Evolutionary conservation across 2,329 filamentous ascomycete species (phyloP).

Genomic region (Beauveria bassiana): DNA sequence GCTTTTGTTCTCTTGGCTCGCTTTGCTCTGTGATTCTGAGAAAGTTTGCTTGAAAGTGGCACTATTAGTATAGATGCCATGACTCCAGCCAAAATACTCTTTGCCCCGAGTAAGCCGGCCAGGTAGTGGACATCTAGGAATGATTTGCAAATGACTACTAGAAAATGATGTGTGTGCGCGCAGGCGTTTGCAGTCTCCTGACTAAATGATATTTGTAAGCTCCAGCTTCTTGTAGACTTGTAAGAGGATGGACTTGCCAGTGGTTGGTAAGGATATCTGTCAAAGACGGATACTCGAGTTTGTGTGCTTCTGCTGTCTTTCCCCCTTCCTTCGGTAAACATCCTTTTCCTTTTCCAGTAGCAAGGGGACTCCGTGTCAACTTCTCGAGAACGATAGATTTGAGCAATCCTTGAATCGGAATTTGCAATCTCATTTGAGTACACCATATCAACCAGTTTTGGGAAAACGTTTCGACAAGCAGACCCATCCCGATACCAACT

Average conservation of each 20-base stretch:
- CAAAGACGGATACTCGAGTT: neutral
- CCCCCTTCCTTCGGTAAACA: neutral
- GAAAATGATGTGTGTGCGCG: neutral
- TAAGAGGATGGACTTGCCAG: neutral
- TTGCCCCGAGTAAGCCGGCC: neutral
- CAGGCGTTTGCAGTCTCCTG: neutral
- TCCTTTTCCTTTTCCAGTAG: neutral
- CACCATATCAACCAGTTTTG: constrained; percentile 3
- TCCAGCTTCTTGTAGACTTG: no score
- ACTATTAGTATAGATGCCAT: neutral
- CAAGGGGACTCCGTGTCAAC: neutral
- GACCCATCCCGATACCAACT: neutral
- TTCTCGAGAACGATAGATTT: constrained; percentile 11
- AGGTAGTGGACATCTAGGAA: neutral
- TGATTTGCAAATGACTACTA: neutral
- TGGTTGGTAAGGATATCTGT: neutral
- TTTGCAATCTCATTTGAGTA: constrained; percentile 2
- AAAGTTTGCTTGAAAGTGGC: neutral
- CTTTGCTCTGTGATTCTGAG: neutral
- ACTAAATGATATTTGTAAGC: neutral
- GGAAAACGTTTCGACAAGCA: constrained; percentile 2
- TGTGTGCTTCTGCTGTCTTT: neutral
- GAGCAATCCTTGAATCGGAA: constrained; percentile 4
- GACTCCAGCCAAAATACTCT: neutral
- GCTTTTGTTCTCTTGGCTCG: neutral